phyloP scores from a whole-genome alignment of 768 basidiomycete genomes.

The Termitomyces sp. region DNA sequence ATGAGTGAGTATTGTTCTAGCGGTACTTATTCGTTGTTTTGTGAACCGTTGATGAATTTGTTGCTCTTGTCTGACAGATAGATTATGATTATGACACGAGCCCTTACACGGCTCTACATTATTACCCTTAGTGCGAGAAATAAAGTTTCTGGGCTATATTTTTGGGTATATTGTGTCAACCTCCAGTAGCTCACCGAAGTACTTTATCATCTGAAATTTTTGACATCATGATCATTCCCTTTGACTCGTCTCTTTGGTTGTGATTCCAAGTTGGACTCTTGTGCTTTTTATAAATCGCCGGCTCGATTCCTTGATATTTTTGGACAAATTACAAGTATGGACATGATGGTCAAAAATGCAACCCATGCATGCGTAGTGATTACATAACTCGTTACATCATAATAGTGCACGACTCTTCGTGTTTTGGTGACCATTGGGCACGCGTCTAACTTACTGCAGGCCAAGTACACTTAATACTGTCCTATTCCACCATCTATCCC shows the following conservation, averaged over 20 bases:
- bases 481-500: not conserved
- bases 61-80: not conserved
- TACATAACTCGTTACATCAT: not conserved
- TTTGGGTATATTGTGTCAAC: not conserved
- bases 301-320: not conserved
- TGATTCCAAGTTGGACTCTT: not conserved
- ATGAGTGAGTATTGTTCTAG: not conserved
- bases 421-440: not conserved
- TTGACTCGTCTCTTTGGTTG: not conserved
- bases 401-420: not conserved
- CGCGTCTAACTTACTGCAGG: slow-evolving; percentile 4
- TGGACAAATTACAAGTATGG: too few species aligned
- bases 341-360: not conserved
- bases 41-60: not conserved
- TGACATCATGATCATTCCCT: not conserved
- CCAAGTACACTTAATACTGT: not conserved
- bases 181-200: not conserved
- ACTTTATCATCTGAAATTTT: too few species aligned
- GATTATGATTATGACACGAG: too few species aligned
- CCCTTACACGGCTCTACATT: not conserved
- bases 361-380: not conserved
- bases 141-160: not conserved
- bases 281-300: not conserved
- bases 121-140: not conserved
- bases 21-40: not conserved